Base-by-base conservation (phyloP, 768 basidiomycete species). In the Zangia roseola region DNA sequence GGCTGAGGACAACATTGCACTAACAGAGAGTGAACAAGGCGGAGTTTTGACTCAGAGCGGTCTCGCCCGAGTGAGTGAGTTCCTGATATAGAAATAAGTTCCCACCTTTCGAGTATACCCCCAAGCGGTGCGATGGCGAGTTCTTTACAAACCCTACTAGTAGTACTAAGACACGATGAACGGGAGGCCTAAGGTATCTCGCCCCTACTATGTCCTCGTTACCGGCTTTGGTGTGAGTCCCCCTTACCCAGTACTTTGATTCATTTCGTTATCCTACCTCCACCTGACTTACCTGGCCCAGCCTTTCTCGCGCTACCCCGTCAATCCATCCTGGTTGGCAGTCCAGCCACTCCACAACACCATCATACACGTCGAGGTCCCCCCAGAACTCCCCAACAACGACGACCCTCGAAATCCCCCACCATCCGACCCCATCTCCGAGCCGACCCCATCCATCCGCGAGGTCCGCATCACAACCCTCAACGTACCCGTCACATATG, bases 311-410 rank as follows among this genome's bases (percentile, higher is more conserved):
- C 75, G 78, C 17, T 78, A 77, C 56, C 58, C 69, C 43, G 73
- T 74, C 47, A 88, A 88, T 58, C 86, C 86, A 2, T 87, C 86
- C 19, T 88, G 86, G 86, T 72, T 83, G 7, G 84, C 85, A 28
- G 84, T 83, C 10, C 70, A 77, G 52, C 74, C 80, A 10, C 71
- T 88, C 19, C 81, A 86, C 57, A 79, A 86, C 61, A 68, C 71
- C 35, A 56, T 79, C 49, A 66, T 86, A 9, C 67, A 62, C 21
- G 67, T 73, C 23, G 74, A 79, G 54, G 57, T 68, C 9, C 57
- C 68, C 21, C 50, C 58, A 25, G 63, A 60, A 54, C 66, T 28
- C 52, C 12, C 48, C 12, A 23, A 28, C 9, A 21, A 40, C 36
- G 39, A 63, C 23, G 65, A 63, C 17, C 59, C 58, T 30, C 44